Evolutionary conservation across 2,329 filamentous ascomycete genomes (phyloP), one percentile per base, ranked within the genome.

Genomic region (Orbilia oligospora): DNA sequence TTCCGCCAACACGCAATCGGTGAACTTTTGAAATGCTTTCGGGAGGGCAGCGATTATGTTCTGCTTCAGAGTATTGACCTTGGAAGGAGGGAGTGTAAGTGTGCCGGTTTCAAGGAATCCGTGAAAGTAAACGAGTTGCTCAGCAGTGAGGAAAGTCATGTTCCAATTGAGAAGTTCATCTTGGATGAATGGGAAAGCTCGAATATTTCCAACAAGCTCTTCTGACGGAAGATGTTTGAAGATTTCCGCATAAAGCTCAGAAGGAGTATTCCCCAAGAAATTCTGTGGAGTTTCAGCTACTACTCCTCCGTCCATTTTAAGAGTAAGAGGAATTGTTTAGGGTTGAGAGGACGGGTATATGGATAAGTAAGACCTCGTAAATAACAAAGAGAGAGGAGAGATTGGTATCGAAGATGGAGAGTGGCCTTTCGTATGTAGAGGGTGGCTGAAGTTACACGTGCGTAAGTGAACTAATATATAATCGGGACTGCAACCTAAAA

Each of bases 91-190:
- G 8, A 18, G 1, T 18, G 1, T 9, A 46, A n/a, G n/a, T n/a
- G n/a, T n/a, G n/a, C 5, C 10, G 1, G 3, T 20, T 20, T 46
- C 10, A 30, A 64, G 58, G 44, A 46, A 68, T 5, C 27, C 1
- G 16, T 63, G 67, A 8, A 77, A 16, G 30, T 53, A 30, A 2
- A 71, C n/a, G 18, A 77, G 67, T 18, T 71, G 67, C 30, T 68
- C 51, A 5, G 18, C 18, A 3, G 4, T 20, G 36, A 77, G 61
- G 6, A 6, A 18, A 1, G 24, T 1, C 5, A 70, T 10, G 20
- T 66, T 58, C 66, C 66, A 76, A 24, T 14, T 10, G 3, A 3
- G 2, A 5, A 46, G 6, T 24, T 14, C 16, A 8, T 0, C 3
- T 24, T 49, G 20, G 10, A 75, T 27, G 12, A 9, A 2, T 5